Evolutionary conservation across 257 asterid genomes (phyloP).

Genomic region (Fraxinus pennsylvanica): DNA sequence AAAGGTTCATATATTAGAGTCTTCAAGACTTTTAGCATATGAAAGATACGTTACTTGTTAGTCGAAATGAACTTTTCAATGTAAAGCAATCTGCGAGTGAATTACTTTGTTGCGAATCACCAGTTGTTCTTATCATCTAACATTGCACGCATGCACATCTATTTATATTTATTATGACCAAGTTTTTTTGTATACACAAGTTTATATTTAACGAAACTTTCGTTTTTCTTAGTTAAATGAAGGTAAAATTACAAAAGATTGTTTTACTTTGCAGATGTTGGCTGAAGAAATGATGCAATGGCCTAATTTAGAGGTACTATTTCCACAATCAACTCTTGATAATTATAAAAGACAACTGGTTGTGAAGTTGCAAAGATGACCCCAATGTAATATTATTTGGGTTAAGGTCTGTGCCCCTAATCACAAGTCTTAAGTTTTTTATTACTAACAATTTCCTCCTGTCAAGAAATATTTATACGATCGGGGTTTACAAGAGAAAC

Average conservation of each 20-base stretch:
- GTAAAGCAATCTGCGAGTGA: not conserved
- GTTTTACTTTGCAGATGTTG: constrained; percentile 69
- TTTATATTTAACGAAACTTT: constrained; percentile 16
- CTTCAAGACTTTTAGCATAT: not conserved
- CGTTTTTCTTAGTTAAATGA: constrained; percentile 61
- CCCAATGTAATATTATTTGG: not conserved
- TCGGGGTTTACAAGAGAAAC: too few species aligned
- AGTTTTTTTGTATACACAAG: not conserved
- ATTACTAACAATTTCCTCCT: too few species aligned
- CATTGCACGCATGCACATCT: not conserved
- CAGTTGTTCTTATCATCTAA: not conserved
- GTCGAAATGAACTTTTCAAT: not conserved
- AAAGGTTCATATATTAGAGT: not conserved
- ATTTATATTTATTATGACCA: not conserved
- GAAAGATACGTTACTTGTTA: not conserved
- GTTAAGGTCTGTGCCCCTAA: not conserved
- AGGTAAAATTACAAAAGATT: constrained; percentile 70
- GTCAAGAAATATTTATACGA: too few species aligned
- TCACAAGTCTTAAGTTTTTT: not conserved
- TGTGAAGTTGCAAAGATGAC: constrained; percentile 6
- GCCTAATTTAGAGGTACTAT: constrained; percentile 83
- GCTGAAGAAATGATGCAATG: constrained; percentile 87
- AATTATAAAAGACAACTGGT: not conserved
- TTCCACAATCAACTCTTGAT: constrained; percentile 9
- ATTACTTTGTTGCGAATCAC: not conserved